Conservation (phyloP, 2,329 filamentous ascomycete species). For the Microascus cirrosus region DNA sequence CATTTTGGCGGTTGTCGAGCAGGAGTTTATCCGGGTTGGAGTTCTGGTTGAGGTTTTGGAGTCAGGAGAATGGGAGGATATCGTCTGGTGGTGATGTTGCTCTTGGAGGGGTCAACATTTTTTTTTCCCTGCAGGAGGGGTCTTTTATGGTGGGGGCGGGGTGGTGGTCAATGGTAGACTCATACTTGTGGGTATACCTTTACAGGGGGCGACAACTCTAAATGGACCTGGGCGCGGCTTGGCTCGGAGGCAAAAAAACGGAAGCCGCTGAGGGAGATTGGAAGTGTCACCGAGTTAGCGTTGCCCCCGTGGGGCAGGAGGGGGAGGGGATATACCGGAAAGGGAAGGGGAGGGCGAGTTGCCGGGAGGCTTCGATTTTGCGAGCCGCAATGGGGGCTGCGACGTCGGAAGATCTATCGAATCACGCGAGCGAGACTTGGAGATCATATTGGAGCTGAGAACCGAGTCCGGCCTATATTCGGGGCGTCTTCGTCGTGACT, state of each 20-base stretch:
- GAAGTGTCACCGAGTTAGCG: no score
- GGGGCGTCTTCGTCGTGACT: no score
- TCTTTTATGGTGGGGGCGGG: conserved; percentile 4
- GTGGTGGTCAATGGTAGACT: no score
- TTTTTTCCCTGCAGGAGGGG: not conserved
- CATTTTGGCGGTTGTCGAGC: not conserved
- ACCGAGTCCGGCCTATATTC: no score
- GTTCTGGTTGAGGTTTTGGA: not conserved
- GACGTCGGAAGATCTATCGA: no score
- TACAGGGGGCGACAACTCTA: no score
- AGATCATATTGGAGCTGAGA: no score
- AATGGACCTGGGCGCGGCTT: not conserved
- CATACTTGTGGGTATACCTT: not conserved
- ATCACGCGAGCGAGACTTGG: no score
- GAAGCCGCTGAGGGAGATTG: not conserved
- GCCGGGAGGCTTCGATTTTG: no score
- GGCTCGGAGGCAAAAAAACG: not conserved
- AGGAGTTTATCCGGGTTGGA: not conserved
- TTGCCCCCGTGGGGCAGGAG: no score
- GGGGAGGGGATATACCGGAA: not conserved
- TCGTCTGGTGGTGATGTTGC: not conserved
- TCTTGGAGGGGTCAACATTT: no score
- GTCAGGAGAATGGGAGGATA: not conserved
- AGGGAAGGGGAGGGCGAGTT: not conserved
- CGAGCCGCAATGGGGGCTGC: no score